Evolutionary conservation across 2,329 filamentous ascomycete species (phyloP), one percentile per base, ranked within the genome.

Genomic region (Penicillium brasilianum): DNA sequence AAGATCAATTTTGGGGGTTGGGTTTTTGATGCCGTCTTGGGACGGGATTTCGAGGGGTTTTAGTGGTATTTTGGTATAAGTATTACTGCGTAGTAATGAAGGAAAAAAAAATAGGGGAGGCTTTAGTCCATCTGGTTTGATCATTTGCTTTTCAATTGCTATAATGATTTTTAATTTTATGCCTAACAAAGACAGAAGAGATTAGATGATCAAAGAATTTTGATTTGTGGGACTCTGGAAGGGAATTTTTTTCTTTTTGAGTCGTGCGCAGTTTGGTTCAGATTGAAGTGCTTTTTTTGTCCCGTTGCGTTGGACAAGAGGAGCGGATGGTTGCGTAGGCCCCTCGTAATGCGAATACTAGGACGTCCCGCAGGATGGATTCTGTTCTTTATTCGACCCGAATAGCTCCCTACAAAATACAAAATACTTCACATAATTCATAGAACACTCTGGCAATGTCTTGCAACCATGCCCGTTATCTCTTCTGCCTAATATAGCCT

Each of bases 281-380:
- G n/a, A n/a, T n/a, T 59, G 8, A 4, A 34, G 59, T 54, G 51
- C 54, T 57, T 66, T 57, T 64, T 62, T 44, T 55, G 44, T 60
- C 50, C 54, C 43, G 53, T 50, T 36, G 61, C 14, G 50, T 54
- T 46, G 46, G 52, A 53, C 34, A 28, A 16, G 41, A 10, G n/a
- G 57, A 46, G 49, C 66, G 65, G 69, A 65, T 69, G 62, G 61
- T 67, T 72, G 71, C 66, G 67, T 71, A 65, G 58, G 11, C 49
- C 41, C 18, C 16, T 32, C 34, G 64, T 65, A 66, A 61, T 64
- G 61, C 56, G 57, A 30, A 60, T 63, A 58, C 60, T 60, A 59
- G 32, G 8, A 10, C 3, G 8, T 34, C 32, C 32, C 6, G 25
- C 25, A 28, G 25, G 3, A 28, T 28, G n/a, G n/a, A n/a, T n/a